phyloP scores from a whole-genome alignment of 495 filamentous ascomycete species.

The Talaromyces stipitatus region DNA sequence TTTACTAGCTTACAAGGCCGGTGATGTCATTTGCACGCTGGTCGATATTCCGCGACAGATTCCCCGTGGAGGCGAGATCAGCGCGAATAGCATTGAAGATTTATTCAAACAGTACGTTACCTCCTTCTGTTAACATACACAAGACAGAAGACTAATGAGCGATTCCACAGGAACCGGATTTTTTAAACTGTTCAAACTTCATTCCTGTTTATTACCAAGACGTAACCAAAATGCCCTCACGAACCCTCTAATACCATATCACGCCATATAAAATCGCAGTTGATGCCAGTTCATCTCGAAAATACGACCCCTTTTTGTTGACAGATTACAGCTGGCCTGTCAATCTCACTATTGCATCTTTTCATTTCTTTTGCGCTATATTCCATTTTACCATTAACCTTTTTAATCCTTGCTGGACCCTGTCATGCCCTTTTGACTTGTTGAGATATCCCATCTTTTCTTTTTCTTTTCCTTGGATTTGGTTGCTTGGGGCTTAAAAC shows the following conservation, averaged over 20 bases:
- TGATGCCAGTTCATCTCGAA: too few species aligned
- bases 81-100: constrained; percentile 50
- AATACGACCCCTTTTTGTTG: not conserved
- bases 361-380: constrained; percentile 4
- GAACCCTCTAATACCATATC: too few species aligned
- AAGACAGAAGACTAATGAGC: not conserved
- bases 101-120: constrained; percentile 50
- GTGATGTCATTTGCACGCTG: constrained; percentile 84
- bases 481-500: not conserved
- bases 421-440: not conserved
- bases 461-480: not conserved
- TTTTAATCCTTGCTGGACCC: not conserved
- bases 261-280: too few species aligned
- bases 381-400: not conserved
- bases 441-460: constrained; percentile 7
- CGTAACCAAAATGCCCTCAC: too few species aligned
- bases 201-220: not conserved
- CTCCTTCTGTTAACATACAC: not conserved
- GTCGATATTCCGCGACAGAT: constrained; percentile 83
- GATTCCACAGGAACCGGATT: constrained; percentile 24
- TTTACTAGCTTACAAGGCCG: constrained; percentile 77
- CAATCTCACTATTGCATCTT: constrained; percentile 2
- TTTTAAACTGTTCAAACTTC: constrained; percentile 8
- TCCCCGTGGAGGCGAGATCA: constrained; percentile 56
- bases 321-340: not conserved